Conservation (phyloP, 192 early-diverging fungal species). For the Oehlia diaphana region DNA sequence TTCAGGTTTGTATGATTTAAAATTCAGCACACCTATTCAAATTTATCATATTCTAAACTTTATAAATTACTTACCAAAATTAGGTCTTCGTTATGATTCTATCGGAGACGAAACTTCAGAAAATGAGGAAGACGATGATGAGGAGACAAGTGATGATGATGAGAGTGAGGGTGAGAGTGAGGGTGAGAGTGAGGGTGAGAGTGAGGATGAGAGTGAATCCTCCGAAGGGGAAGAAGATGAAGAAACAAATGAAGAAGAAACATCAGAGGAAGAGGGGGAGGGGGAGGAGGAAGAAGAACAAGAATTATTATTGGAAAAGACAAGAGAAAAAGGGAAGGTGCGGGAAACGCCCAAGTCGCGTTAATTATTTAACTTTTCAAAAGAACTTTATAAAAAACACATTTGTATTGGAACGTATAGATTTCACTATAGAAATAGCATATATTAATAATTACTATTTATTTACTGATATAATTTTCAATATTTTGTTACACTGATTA, state of each 20-base stretch:
- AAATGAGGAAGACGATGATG: constrained; percentile 38
- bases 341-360: not conserved
- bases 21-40: not conserved
- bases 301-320: not conserved
- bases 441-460: too few relatives aligned
- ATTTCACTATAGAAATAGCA: too few relatives aligned
- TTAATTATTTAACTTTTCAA: not conserved
- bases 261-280: constrained; percentile 37
- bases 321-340: not conserved
- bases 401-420: too few relatives aligned
- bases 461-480: too few relatives aligned
- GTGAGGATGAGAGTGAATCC: not conserved
- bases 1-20: not conserved
- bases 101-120: constrained; percentile 27
- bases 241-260: constrained; percentile 31
- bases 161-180: constrained; percentile 32
- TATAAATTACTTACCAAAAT: not conserved
- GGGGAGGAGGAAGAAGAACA: too few relatives aligned
- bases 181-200: constrained; percentile 33
- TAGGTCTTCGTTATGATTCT: constrained; percentile 25
- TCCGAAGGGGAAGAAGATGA: constrained; percentile 34
- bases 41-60: not conserved
- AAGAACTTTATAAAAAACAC: too few relatives aligned
- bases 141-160: constrained; percentile 33
- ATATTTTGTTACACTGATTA: too few relatives aligned